Evolutionary conservation across 305 asterid genomes (phyloP), one percentile per base, ranked within the genome.

Genomic region (Fraxinus sp.): DNA sequence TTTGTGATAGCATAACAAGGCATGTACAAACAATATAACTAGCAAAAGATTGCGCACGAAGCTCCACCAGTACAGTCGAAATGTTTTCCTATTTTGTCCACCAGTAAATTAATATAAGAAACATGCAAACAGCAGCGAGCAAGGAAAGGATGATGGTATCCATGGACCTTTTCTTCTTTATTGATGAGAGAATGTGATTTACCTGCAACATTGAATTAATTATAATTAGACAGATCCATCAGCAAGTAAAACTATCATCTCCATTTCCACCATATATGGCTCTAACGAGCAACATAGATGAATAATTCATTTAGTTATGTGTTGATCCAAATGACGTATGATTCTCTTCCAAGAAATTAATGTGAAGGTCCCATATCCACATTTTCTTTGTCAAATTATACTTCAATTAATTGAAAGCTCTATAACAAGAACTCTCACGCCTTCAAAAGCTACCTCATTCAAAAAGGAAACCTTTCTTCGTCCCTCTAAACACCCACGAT

Each of bases 141-240:
- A 96, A 85, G 52, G 98, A 93, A 86, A 96, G 97, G 86, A 96
- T 89, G 83, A 94, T 88, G 49, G 97, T 93, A 84, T 96, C 99
- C 97, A 93, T 93, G 16, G 98, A 92, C 90, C 93, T 96, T 83
- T 93, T 96, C 97, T 93, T 96, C 96, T 90, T 96, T 90, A 96
- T 92, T 49, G 97, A 84, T 16, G 97, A 90, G 62, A 96, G 89
- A 74, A 96, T 88, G 66, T 93, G 91, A 83, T 92, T 94, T 75
- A 96, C 94, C 98, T 94, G 95, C 90, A 81, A 85, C 83, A 78
- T 85, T 76, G 49, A 75, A 30, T 62, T 22, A 43, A 4, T 33
- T 49, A 43, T 5, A 80, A 68, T 70, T 70, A 14, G 7, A 32
- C 75, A 28, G 41, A 66, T 62, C 22, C 71, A 62, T 62, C 71